These are phyloP conservation scores for Aspergillus brunneoviolaceus DNA, from an alignment of 2,329 filamentous ascomycete species.

Conservation along the genomic window DNA sequence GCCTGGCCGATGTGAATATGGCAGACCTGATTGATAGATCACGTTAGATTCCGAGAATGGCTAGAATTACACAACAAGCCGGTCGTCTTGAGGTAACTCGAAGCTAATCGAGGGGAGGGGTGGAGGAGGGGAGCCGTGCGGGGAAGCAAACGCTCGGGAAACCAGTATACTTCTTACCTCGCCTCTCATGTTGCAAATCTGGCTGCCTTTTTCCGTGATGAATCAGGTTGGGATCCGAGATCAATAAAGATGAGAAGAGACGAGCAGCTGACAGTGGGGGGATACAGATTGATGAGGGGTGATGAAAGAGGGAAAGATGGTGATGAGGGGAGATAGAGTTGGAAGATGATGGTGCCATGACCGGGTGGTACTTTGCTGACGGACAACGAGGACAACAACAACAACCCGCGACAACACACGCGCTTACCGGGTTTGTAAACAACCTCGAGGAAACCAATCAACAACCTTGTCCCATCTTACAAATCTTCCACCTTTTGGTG, in stretches of 20 bases:
- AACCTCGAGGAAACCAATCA: conserved; percentile 10
- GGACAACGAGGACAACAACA: not conserved
- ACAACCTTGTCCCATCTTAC: not conserved
- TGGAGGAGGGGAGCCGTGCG: conserved; percentile 21
- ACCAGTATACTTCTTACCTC: conserved; percentile 29
- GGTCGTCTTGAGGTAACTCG: not conserved
- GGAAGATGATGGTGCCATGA: conserved; percentile 2
- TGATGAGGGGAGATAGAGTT: conserved; percentile 6
- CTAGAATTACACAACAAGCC: not conserved
- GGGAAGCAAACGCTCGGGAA: conserved; percentile 23
- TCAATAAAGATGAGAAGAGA: not conserved
- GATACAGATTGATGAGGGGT: conserved; percentile 5
- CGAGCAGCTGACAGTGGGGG: not conserved
- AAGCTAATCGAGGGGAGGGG: conserved; percentile 14
- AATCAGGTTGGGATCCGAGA: not conserved
- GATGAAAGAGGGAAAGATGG: not conserved
- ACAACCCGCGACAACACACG: not conserved
- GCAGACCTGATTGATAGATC: conserved; percentile 51
- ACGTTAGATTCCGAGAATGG: conserved; percentile 9
- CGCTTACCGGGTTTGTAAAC: conserved; percentile 17
- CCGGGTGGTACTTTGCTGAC: not conserved
- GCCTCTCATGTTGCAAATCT: conserved; percentile 35
- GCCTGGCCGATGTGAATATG: conserved; percentile 69
- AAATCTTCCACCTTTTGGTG: too few species aligned
- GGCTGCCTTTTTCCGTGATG: not conserved